These are phyloP conservation scores for Parmelia sp. DNA, from an alignment of 495 filamentous ascomycete species.

Conservation along the genomic window DNA sequence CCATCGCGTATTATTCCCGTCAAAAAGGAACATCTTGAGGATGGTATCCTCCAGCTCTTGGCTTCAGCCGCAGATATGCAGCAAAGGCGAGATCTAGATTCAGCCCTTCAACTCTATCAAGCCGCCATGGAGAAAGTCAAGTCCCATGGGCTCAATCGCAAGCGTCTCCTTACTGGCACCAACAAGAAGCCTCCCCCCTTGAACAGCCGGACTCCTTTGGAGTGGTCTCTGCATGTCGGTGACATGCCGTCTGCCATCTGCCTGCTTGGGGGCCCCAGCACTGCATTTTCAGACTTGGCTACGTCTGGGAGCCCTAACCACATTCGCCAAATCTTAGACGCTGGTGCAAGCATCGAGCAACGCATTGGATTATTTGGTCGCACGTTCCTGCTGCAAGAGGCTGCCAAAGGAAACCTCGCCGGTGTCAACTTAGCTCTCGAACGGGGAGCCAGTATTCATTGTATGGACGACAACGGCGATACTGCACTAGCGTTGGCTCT, in stretches of 20 bases:
- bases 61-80: slow-evolving; percentile 21
- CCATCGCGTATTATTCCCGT: slow-evolving; percentile 12
- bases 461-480: slow-evolving; percentile 22
- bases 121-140: slow-evolving; percentile 20
- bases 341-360: slow-evolving; percentile 17
- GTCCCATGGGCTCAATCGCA: slow-evolving; percentile 14
- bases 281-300: slow-evolving; percentile 10
- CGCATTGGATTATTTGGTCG: slow-evolving; percentile 9
- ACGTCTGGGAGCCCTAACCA: slow-evolving; percentile 4
- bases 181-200: slow-evolving; percentile 20
- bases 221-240: slow-evolving; percentile 17
- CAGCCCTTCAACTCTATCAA: slow-evolving; percentile 19
- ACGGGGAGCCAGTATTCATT: slow-evolving; percentile 1
- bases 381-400: slow-evolving; percentile 24
- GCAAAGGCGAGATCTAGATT: slow-evolving; percentile 19
- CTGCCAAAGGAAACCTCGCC: slow-evolving; percentile 17
- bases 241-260: slow-evolving; percentile 17
- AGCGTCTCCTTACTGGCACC: slow-evolving; percentile 12
- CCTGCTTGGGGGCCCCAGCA: slow-evolving; percentile 15
- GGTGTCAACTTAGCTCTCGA: slow-evolving; percentile 15
- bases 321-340: slow-evolving; percentile 13
- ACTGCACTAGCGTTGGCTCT: slow-evolving; percentile 29
- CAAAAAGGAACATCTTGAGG: slow-evolving; percentile 18
- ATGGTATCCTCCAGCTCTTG: slow-evolving; percentile 18
- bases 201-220: slow-evolving; percentile 16